Conservation (phyloP, 2,329 filamentous ascomycete species). For the Colletotrichum sp. region DNA sequence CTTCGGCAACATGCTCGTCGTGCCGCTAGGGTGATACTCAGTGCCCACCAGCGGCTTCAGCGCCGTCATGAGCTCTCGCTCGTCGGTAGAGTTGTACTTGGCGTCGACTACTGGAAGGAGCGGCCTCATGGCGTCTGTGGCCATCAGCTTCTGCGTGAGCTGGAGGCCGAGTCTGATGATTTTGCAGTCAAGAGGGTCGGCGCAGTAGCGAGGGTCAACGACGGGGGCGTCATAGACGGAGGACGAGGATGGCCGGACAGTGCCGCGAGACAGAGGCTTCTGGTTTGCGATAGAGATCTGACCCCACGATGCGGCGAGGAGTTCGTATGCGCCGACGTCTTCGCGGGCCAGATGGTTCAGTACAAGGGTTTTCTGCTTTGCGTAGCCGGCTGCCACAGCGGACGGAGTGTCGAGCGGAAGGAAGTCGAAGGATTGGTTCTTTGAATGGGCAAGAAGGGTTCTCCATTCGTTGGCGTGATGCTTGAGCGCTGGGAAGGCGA, state of each 20-base stretch:
- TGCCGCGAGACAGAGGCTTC: conserved; percentile 51
- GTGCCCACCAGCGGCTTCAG: conserved; percentile 41
- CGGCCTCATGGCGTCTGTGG: conserved; percentile 28
- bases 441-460: conserved; percentile 23
- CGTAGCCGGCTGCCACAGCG: conserved; percentile 41
- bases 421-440: conserved; percentile 26
- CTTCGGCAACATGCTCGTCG: conserved; percentile 50
- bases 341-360: conserved; percentile 25
- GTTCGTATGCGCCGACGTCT: conserved; percentile 29
- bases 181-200: conserved; percentile 45
- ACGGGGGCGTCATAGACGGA: conserved; percentile 40
- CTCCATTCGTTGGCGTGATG: conserved; percentile 27
- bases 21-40: conserved; percentile 48
- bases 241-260: conserved; percentile 40
- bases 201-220: conserved; percentile 48
- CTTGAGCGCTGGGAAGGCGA: conserved; percentile 30
- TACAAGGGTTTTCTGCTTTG: conserved; percentile 34
- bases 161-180: conserved; percentile 29
- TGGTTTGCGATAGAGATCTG: conserved; percentile 36
- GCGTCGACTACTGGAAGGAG: conserved; percentile 20
- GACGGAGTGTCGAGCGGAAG: conserved; percentile 28
- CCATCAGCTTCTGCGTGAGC: conserved; percentile 29
- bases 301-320: conserved; percentile 35
- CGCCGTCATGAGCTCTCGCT: conserved; percentile 29
- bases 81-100: conserved; percentile 24